Evolutionary conservation across 257 asterid genomes (phyloP).

Genomic region (Solanum clarkiae): DNA sequence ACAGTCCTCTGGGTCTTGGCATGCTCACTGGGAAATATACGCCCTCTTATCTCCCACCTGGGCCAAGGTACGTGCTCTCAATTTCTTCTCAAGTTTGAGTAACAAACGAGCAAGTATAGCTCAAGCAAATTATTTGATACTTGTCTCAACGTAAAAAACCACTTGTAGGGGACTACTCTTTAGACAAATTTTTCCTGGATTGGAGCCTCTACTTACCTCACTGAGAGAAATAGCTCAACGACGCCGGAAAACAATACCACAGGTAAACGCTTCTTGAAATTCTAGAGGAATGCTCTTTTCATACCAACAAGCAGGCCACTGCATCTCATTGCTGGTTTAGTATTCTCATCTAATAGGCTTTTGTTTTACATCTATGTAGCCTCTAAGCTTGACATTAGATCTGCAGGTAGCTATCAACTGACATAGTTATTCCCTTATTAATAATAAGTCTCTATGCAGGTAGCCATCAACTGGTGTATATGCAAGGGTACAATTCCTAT

Average conservation of each 20-base stretch:
- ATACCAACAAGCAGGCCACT: background rate
- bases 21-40: conserved; percentile 92
- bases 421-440: background rate
- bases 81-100: background rate
- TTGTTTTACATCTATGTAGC: background rate
- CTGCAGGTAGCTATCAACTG: background rate
- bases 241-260: conserved; percentile 60
- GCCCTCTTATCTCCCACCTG: conserved; percentile 64
- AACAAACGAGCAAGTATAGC: background rate
- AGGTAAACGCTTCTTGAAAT: conserved; percentile 26
- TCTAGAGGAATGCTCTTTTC: background rate
- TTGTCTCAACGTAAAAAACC: background rate
- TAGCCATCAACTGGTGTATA: conserved; percentile 95
- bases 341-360: background rate
- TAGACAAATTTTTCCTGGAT: conserved; percentile 78
- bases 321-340: background rate
- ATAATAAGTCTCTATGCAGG: conserved; percentile 18
- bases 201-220: conserved; percentile 55
- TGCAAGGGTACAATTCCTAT: conserved; percentile 78
- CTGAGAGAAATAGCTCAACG: conserved; percentile 47
- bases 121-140: background rate
- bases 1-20: conserved; percentile 94
- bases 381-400: background rate
- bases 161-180: conserved; percentile 60
- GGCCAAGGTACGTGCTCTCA: conserved; percentile 51